These are phyloP conservation scores for Penicillium sp. DNA, from an alignment of 2,329 filamentous ascomycete species.

Conservation along the genomic window DNA sequence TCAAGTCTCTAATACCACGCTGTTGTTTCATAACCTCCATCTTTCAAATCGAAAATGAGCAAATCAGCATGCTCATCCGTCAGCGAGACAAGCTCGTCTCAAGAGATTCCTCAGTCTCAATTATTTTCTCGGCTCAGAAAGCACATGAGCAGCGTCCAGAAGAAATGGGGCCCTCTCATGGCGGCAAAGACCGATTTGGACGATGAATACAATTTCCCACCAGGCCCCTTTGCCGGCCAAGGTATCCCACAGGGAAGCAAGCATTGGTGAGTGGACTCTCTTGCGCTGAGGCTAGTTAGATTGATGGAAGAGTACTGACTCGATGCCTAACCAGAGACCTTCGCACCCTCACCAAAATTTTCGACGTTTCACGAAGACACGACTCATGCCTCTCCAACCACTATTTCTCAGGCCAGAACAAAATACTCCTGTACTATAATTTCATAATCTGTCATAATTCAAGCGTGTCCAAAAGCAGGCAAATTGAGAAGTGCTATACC, in stretches of 20 bases:
- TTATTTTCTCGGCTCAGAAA: conserved; percentile 6
- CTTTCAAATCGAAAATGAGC: neutral
- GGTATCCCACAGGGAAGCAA: neutral
- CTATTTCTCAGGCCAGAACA: too few species aligned
- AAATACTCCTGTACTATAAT: too few species aligned
- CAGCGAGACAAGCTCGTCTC: neutral
- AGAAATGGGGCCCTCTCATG: conserved; percentile 17
- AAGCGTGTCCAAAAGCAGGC: too few species aligned
- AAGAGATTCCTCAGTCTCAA: neutral
- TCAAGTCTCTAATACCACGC: too few species aligned
- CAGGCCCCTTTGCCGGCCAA: conserved; percentile 15
- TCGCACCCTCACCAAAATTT: neutral
- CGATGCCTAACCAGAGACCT: too few species aligned
- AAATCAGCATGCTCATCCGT: neutral
- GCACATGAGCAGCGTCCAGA: conserved; percentile 4
- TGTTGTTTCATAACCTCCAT: too few species aligned
- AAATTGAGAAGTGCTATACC: too few species aligned
- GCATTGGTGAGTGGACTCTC: neutral
- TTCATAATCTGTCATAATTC: too few species aligned
- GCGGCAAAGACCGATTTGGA: conserved; percentile 15
- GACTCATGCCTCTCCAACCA: too few species aligned
- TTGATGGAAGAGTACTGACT: too few species aligned
- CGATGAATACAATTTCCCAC: conserved; percentile 20
- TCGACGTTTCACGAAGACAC: too few species aligned
- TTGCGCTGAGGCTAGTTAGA: too few species aligned